phyloP scores from a whole-genome alignment of 148 eudicot species.

The Persicaria tinctoria region DNA sequence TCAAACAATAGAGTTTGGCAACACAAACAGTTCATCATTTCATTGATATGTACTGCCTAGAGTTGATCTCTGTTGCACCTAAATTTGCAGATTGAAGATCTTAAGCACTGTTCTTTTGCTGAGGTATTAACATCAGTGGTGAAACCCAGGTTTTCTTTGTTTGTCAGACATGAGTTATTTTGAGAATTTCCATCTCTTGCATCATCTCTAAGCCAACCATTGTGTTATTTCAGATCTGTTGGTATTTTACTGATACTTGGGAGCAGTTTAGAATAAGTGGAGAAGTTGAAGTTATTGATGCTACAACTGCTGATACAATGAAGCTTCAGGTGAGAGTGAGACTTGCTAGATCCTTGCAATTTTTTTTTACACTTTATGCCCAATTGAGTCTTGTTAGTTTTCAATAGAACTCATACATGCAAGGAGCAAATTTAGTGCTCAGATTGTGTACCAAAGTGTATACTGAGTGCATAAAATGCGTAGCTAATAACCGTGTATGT shows the following conservation, averaged over 20 bases:
- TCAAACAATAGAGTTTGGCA: background rate
- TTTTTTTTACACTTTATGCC: background rate
- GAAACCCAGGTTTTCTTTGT: constrained; percentile 3
- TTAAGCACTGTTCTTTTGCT: constrained; percentile 70
- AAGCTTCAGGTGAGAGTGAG: constrained; percentile 52
- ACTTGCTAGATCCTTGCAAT: background rate
- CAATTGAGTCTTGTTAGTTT: background rate
- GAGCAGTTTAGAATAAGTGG: constrained; percentile 86
- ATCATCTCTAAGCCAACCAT: background rate
- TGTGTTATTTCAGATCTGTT: constrained; percentile 51
- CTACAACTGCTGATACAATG: constrained; percentile 43
- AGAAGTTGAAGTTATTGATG: constrained; percentile 59
- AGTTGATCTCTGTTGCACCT: constrained; percentile 2
- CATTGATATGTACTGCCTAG: background rate
- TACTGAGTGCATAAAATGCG: too few species aligned
- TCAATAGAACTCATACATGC: background rate
- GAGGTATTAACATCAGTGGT: constrained; percentile 44
- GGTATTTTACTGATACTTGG: constrained; percentile 92
- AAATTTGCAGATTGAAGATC: constrained; percentile 69
- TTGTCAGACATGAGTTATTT: background rate
- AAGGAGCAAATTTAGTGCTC: too few species aligned
- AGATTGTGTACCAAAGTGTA: too few species aligned
- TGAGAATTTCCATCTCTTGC: background rate
- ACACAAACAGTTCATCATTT: background rate
- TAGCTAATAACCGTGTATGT: too few species aligned